phyloP scores from a whole-genome alignment of 2,329 filamentous ascomycete genomes.

The Acrodontium crateriforme region DNA sequence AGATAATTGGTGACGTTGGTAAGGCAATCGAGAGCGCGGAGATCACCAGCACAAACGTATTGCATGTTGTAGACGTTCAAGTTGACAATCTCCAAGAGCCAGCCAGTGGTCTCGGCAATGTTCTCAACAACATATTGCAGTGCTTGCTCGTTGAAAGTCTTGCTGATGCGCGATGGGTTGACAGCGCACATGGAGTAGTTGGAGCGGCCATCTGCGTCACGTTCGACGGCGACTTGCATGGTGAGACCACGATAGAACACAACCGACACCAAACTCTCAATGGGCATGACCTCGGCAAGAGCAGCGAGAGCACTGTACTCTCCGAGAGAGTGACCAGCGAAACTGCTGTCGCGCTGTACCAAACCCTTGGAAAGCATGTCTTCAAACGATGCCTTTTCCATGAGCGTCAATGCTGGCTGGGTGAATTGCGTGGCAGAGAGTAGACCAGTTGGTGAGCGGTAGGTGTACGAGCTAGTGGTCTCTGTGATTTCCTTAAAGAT shows the following conservation, averaged over 20 bases:
- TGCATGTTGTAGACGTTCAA: conserved; percentile 64
- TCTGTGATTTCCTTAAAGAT: conserved; percentile 98
- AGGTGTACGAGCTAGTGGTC: conserved; percentile 88
- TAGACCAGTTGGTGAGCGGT: conserved; percentile 84
- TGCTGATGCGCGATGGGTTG: conserved; percentile 94
- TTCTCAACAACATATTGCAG: conserved; percentile 94
- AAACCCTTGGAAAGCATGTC: conserved; percentile 97
- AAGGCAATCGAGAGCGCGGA: conserved; percentile 51
- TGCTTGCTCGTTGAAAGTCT: conserved; percentile 96
- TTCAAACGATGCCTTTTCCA: conserved; percentile 99
- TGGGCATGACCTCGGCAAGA: conserved; percentile 97
- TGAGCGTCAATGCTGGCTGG: conserved; percentile 88
- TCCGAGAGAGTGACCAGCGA: conserved; percentile 92
- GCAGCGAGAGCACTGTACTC: conserved; percentile 96
- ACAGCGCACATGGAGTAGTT: conserved; percentile 99
- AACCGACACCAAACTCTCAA: conserved; percentile 92
- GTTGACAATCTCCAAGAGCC: conserved; percentile 98
- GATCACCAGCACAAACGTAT: conserved; percentile 54
- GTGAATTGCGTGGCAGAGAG: conserved; percentile 98
- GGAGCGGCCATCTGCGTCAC: conserved; percentile 79
- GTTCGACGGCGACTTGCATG: conserved; percentile 98
- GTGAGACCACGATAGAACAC: conserved; percentile 98
- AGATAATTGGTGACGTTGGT: conserved; percentile 84
- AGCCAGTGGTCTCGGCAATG: conserved; percentile 83
- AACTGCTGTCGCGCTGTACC: conserved; percentile 90